Evolutionary conservation across 2,329 filamentous ascomycete genomes (phyloP).

Genomic region (Trichoderma semiorbis): DNA sequence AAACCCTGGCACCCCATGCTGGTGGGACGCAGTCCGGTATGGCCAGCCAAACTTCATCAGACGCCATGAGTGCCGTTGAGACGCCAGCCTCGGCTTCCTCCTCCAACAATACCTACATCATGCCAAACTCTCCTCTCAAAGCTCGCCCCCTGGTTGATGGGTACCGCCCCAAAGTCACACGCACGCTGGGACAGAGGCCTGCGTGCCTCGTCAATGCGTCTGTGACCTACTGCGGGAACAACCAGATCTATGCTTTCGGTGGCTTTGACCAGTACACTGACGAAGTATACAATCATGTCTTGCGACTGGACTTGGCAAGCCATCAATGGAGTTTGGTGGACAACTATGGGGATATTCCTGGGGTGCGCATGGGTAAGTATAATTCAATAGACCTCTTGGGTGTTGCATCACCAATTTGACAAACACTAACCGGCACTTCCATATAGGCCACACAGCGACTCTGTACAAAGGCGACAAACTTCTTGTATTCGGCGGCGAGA

Average conservation of each 20-base stretch:
- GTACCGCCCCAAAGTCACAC: constrained; percentile 80
- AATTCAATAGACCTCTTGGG: background rate
- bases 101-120: constrained; percentile 77
- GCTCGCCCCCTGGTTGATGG: constrained; percentile 63
- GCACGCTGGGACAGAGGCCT: constrained; percentile 74
- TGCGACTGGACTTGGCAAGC: constrained; percentile 80
- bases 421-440: background rate
- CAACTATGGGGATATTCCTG: constrained; percentile 97
- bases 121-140: constrained; percentile 80
- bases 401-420: background rate
- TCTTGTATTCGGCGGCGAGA: constrained; percentile 96
- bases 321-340: constrained; percentile 95
- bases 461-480: constrained; percentile 92
- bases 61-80: constrained; percentile 23
- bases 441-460: constrained; percentile 90
- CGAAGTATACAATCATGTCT: constrained; percentile 97
- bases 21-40: constrained; percentile 24
- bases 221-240: constrained; percentile 96
- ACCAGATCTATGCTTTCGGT: constrained; percentile 96
- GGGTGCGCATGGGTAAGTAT: constrained; percentile 95
- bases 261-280: constrained; percentile 99
- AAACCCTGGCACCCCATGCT: constrained; percentile 23
- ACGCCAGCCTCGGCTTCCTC: constrained; percentile 25
- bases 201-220: constrained; percentile 97
- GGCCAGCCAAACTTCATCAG: constrained; percentile 28